These are phyloP conservation scores for Boletus bicolor DNA, from an alignment of 768 basidiomycete species.

Conservation along the genomic window DNA sequence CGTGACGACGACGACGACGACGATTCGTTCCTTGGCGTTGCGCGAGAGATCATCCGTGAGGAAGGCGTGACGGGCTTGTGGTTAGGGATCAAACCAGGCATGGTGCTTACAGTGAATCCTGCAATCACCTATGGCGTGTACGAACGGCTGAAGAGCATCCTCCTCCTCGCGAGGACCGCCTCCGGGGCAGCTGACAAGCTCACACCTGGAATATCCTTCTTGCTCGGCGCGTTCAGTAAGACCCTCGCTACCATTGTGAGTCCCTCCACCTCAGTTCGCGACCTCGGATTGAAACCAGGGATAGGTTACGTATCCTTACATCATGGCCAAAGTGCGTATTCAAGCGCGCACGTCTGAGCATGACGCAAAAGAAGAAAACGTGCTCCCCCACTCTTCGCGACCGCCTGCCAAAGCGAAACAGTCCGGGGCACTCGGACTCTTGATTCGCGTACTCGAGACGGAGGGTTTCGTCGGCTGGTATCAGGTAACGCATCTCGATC, in stretches of 20 bases:
- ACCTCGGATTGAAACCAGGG: background rate
- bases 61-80: slow-evolving; percentile 87
- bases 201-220: slow-evolving; percentile 74
- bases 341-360: slow-evolving; percentile 73
- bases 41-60: slow-evolving; percentile 82
- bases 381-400: slow-evolving; percentile 7
- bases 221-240: slow-evolving; percentile 91
- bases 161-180: slow-evolving; percentile 54
- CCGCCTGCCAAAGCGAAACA: slow-evolving; percentile 39
- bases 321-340: slow-evolving; percentile 95
- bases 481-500: slow-evolving; percentile 51
- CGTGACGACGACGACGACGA: slow-evolving; percentile 32
- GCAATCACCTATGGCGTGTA: slow-evolving; percentile 96
- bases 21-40: slow-evolving; percentile 78
- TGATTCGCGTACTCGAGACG: slow-evolving; percentile 64
- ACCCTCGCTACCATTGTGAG: slow-evolving; percentile 91
- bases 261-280: background rate
- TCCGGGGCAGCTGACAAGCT: slow-evolving; percentile 54
- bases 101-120: slow-evolving; percentile 96
- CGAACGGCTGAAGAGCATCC: slow-evolving; percentile 80
- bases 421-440: slow-evolving; percentile 73
- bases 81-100: slow-evolving; percentile 87
- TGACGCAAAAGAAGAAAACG: slow-evolving; percentile 34
- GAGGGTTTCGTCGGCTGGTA: slow-evolving; percentile 95
- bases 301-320: slow-evolving; percentile 92